phyloP scores from a whole-genome alignment of 768 basidiomycete genomes.

The Podaxis rugospora region DNA sequence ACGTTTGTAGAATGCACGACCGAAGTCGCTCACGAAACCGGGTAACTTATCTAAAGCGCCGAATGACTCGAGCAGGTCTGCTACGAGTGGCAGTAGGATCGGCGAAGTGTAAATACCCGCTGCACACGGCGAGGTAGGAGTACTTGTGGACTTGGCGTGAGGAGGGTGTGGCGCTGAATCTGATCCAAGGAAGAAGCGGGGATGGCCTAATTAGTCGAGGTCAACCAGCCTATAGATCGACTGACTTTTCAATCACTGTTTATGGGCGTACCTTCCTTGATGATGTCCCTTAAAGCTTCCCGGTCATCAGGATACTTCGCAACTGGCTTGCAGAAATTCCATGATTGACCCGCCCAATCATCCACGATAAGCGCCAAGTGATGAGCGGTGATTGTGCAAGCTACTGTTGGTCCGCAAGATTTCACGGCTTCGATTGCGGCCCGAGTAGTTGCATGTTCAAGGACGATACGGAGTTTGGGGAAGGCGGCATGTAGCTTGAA shows the following conservation, averaged over 20 bases:
- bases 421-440: conserved; percentile 88
- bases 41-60: conserved; percentile 79
- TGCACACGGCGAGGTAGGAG: conserved; percentile 73
- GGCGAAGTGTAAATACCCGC: conserved; percentile 97
- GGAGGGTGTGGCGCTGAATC: conserved; percentile 93
- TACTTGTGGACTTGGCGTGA: conserved; percentile 61
- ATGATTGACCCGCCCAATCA: conserved; percentile 93
- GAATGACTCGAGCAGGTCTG: conserved; percentile 84
- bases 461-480: conserved; percentile 88
- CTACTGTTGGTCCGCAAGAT: conserved; percentile 75
- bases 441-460: conserved; percentile 94
- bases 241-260: conserved; percentile 4
- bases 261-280: conserved; percentile 55
- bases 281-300: conserved; percentile 70
- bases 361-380: conserved; percentile 93
- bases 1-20: conserved; percentile 73
- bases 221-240: not conserved
- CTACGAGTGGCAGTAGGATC: conserved; percentile 84
- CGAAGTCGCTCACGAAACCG: conserved; percentile 74
- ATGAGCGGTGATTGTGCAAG: conserved; percentile 96
- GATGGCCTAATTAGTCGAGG: conserved; percentile 54
- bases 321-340: conserved; percentile 97
- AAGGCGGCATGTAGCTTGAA: conserved; percentile 76
- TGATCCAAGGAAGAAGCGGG: conserved; percentile 95
- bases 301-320: conserved; percentile 95